Evolutionary conservation across 169 alveolate genomes (phyloP), one percentile per base, ranked within the genome.

Genomic region (Theileria equi): DNA sequence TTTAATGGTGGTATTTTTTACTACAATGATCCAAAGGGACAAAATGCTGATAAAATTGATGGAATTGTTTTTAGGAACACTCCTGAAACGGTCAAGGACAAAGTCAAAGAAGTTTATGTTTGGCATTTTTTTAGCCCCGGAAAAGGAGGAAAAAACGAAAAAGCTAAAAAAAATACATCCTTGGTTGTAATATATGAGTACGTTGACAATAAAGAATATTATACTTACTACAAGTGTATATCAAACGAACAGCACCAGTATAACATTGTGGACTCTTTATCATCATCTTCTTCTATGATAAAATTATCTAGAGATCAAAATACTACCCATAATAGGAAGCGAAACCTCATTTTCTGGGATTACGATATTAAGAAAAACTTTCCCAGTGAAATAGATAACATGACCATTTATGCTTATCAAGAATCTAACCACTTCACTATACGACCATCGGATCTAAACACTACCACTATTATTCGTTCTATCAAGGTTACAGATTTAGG

Each of bases 101-200:
- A 25, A 13, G 4, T 23, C 32, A 71, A 53, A 17, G 82, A 71
- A 32, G 23, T 71, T 29, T 59, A 34, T 17, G 61, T 71, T 23
- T 71, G 82, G 82, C 68, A 67, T 28, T 71, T 34, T 50, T 71
- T 28, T 66, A 25, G n/a, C 16, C 19, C 31, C 44, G 74, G 65
- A 13, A 7, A 23, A 10, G 52, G n/a, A 5, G 82, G 49, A 3
- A 38, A 40, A 17, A 71, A 41, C 45, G 57, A 44, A 3, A 5
- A 19, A 19, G 23, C 53, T 8, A 11, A 10, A 36, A 8, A 28
- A 5, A 11, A 49, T 21, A 53, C 63, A 7, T 53, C 73, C 6
- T 35, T 45, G 31, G 82, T 71, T 28, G 82, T 71, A 2, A 57
- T 71, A 25, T 66, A 67, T 17, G 74, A 71, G 40, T 23, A 49